phyloP scores from a whole-genome alignment of 768 basidiomycete species.

The Stropharia rugosoannulata region DNA sequence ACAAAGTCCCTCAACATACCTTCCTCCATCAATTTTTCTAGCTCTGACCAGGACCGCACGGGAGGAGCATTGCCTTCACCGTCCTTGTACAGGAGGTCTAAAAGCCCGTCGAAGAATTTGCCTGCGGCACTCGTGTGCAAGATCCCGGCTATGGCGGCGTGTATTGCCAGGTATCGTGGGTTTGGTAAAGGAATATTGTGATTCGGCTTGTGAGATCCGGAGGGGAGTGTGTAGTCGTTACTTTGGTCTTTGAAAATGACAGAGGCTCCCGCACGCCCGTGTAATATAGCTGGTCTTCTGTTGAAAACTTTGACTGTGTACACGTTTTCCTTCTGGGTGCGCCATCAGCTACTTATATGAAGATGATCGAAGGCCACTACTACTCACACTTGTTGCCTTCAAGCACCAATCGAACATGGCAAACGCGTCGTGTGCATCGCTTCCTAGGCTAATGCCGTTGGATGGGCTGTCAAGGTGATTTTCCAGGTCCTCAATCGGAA shows the following conservation, averaged over 20 bases:
- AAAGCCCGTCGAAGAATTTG: conserved; percentile 15
- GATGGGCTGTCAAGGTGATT: conserved; percentile 2
- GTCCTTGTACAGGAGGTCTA: too few relatives aligned
- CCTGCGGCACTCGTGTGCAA: conserved; percentile 15
- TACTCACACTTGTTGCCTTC: not conserved
- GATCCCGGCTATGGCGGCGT: conserved; percentile 14
- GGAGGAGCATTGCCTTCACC: too few relatives aligned
- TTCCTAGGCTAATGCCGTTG: conserved; percentile 11
- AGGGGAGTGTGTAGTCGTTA: conserved; percentile 6
- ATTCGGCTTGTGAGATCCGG: not conserved
- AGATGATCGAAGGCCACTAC: not conserved
- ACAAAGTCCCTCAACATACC: conserved; percentile 3
- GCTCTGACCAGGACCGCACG: conserved; percentile 14
- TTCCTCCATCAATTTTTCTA: conserved; percentile 11
- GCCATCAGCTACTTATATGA: conserved; percentile 2
- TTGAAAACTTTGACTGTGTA: conserved; percentile 8
- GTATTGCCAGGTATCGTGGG: too few relatives aligned
- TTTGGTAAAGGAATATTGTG: conserved; percentile 8
- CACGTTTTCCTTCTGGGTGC: conserved; percentile 4
- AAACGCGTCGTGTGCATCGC: not conserved
- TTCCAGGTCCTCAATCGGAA: conserved; percentile 8
- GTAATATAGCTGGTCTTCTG: not conserved
- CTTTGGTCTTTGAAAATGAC: not conserved
- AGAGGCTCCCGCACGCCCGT: not conserved
- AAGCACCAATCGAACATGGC: conserved; percentile 8